Percentiles rank a stretch among this genome's conserved stretches.
phyloP scores from a whole-genome alignment of 768 basidiomycete genomes.

The Postia placenta region DNA sequence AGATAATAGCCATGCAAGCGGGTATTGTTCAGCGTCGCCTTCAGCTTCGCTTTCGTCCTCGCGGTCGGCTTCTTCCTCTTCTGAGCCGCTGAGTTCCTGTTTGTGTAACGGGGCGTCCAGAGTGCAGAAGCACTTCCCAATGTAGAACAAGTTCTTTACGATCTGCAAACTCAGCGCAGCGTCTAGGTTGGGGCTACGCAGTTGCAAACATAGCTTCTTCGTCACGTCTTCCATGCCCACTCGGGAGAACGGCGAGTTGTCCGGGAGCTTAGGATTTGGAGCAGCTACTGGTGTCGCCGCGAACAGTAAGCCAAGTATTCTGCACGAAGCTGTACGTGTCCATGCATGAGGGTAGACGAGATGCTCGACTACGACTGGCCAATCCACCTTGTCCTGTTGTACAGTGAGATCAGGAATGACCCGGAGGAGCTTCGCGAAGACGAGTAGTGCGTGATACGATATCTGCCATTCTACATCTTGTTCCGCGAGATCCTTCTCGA shows the following conservation, averaged over 20 bases:
- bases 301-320: conserved; percentile 71
- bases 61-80: conserved; percentile 24
- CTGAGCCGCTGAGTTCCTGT: conserved; percentile 16
- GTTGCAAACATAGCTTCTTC: conserved; percentile 64
- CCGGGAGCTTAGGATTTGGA: conserved; percentile 25
- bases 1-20: conserved; percentile 90
- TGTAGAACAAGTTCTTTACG: conserved; percentile 89
- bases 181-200: conserved; percentile 78
- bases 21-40: conserved; percentile 29
- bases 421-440: conserved; percentile 55
- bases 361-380: conserved; percentile 57
- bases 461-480: conserved; percentile 68
- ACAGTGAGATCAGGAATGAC: conserved; percentile 45
- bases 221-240: conserved; percentile 63
- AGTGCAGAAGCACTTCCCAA: conserved; percentile 78
- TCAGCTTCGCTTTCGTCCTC: conserved; percentile 21
- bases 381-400: conserved; percentile 45
- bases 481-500: conserved; percentile 34
- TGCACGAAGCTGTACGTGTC: conserved; percentile 80
- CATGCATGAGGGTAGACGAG: conserved; percentile 90
- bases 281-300: conserved; percentile 39
- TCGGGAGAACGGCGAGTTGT: conserved; percentile 43
- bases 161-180: conserved; percentile 71
- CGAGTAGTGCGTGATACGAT: conserved; percentile 73
- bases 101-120: conserved; percentile 22